A percentile compares a stretch with the other conserved stretches of the same genome.
phyloP scores from a whole-genome alignment of 2,329 filamentous ascomycete genomes.

The Metarhizium robertsii region DNA sequence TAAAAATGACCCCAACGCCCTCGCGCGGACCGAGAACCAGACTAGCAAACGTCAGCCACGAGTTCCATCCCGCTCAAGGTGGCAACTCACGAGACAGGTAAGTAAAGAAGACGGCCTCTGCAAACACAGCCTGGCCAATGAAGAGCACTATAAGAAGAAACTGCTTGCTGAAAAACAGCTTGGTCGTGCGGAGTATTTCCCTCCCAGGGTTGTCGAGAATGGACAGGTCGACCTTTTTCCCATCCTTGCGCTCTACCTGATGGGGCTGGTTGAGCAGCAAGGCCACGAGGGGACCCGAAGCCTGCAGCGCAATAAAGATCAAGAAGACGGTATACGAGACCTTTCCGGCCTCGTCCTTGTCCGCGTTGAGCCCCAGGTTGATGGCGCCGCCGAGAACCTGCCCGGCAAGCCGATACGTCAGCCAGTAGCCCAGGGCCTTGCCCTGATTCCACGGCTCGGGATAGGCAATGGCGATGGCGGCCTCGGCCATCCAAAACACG shows the following conservation, averaged over 20 bases:
- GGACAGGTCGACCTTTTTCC: constrained; percentile 47
- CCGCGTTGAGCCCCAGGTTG: constrained; percentile 56
- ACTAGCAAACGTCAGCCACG: constrained; percentile 20
- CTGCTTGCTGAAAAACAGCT: not conserved
- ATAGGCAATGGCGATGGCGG: constrained; percentile 63
- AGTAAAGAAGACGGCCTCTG: constrained; percentile 65
- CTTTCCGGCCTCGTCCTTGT: constrained; percentile 47
- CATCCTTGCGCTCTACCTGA: constrained; percentile 56
- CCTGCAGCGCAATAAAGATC: constrained; percentile 63
- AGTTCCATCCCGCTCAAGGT: not conserved
- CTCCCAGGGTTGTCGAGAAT: constrained; percentile 39
- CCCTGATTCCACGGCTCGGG: constrained; percentile 61
- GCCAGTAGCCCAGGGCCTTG: constrained; percentile 58
- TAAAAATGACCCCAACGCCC: constrained; percentile 62
- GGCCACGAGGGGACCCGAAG: constrained; percentile 53
- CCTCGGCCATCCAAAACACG: constrained; percentile 68
- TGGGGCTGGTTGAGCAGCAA: constrained; percentile 51
- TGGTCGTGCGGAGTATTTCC: not conserved
- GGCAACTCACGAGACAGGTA: constrained; percentile 34
- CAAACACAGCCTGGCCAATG: constrained; percentile 35
- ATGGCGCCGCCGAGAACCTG: constrained; percentile 66
- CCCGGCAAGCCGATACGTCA: constrained; percentile 47
- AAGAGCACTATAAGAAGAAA: constrained; percentile 53
- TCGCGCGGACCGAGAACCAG: constrained; percentile 61
- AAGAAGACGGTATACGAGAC: constrained; percentile 62